Percentiles rank a stretch among this genome's conserved stretches.
Conservation (phyloP, 768 basidiomycete species). For the Leccinum imitatum region DNA sequence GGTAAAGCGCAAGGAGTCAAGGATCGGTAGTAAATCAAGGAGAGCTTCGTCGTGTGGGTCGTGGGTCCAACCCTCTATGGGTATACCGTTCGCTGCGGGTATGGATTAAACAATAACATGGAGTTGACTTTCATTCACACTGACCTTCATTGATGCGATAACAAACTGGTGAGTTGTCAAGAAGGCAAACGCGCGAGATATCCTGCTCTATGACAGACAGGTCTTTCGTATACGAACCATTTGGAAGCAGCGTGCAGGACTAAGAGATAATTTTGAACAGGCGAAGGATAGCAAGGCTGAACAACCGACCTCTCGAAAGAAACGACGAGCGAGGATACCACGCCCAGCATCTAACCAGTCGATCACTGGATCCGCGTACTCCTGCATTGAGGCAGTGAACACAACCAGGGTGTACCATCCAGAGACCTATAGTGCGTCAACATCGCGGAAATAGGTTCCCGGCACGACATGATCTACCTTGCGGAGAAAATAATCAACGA, state of each 20-base stretch:
- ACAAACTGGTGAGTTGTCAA: conserved; percentile 94
- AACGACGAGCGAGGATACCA: conserved; percentile 82
- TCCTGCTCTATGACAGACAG: conserved; percentile 84
- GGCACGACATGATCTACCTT: conserved; percentile 53
- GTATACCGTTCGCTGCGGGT: conserved; percentile 88
- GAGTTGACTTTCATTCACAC: conserved; percentile 20
- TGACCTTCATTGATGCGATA: conserved; percentile 92
- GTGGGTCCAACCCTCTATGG: conserved; percentile 98
- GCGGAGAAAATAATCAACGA: conserved; percentile 91
- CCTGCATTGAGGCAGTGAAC: conserved; percentile 98
- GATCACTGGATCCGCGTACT: conserved; percentile 99
- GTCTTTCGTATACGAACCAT: conserved; percentile 95
- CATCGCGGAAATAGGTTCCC: background rate
- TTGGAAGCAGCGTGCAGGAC: conserved; percentile 91
- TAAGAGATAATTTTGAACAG: conserved; percentile 29
- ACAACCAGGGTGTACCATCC: conserved; percentile 98
- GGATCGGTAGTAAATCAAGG: conserved; percentile 90
- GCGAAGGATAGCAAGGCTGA: background rate
- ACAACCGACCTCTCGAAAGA: conserved; percentile 85
- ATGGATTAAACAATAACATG: conserved; percentile 1
- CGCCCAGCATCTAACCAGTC: conserved; percentile 98
- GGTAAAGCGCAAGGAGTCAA: conserved; percentile 95
- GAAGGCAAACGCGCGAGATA: conserved; percentile 88
- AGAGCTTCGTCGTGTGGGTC: conserved; percentile 96
- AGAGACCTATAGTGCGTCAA: conserved; percentile 67